These are phyloP conservation scores for Cicer arietinum DNA, from an alignment of 306 rosid species.

Conservation along the genomic window DNA sequence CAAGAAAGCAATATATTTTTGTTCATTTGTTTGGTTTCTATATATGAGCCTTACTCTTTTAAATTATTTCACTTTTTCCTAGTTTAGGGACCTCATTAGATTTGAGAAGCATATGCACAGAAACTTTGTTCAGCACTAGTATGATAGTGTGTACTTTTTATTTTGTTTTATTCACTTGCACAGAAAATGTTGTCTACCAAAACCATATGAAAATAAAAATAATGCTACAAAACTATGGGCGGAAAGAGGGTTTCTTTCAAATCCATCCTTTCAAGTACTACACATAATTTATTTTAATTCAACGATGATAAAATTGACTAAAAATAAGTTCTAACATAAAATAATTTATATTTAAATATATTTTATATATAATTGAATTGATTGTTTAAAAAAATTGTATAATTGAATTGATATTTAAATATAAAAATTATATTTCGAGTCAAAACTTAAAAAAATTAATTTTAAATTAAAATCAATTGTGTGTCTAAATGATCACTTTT, in stretches of 20 bases:
- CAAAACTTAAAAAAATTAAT: no score
- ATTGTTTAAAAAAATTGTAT: no score
- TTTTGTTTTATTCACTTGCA: constrained; percentile 48
- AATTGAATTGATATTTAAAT: no score
- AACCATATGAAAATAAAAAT: constrained; percentile 26
- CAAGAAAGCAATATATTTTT: constrained; percentile 11
- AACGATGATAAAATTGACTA: no score
- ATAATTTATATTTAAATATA: no score
- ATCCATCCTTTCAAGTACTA: constrained; percentile 31
- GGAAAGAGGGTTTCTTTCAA: constrained; percentile 38
- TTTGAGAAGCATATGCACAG: constrained; percentile 39
- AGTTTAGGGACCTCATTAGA: constrained; percentile 36
- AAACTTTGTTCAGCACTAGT: constrained; percentile 31
- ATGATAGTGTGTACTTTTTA: constrained; percentile 35
- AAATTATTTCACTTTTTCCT: constrained; percentile 34
- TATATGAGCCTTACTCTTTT: neutral
- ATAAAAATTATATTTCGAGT: no score
- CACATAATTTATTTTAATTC: neutral
- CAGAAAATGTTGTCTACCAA: constrained; percentile 38
- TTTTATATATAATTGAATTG: no score
- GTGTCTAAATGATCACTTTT: no score
- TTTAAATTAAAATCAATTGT: no score
- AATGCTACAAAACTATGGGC: constrained; percentile 53
- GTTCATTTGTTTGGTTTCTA: constrained; percentile 20
- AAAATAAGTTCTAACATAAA: no score